Conservation (phyloP, 306 rosid genomes). For the Canavalia ensiformis region DNA sequence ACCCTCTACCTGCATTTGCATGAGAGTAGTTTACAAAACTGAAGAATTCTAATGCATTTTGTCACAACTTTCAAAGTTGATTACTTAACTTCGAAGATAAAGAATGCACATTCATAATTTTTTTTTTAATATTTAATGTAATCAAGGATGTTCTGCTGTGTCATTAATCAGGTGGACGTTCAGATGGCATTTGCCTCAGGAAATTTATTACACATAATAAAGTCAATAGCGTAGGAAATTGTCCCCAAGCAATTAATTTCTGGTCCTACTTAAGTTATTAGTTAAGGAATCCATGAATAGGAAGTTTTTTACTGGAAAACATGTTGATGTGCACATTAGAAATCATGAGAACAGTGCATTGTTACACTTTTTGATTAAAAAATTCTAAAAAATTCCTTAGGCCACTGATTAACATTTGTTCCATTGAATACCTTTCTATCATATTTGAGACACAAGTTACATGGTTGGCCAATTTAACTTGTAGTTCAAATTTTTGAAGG, state of each 20-base stretch:
- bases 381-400: too few species aligned
- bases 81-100: slow-evolving; percentile 6
- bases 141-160: not conserved
- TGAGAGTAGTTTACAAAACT: not conserved
- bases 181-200: not conserved
- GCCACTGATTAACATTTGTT: not conserved
- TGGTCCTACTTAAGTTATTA: not conserved
- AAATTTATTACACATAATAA: slow-evolving; percentile 16
- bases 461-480: slow-evolving; percentile 40
- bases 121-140: slow-evolving; percentile 9
- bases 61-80: not conserved
- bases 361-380: too few species aligned
- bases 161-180: slow-evolving; percentile 6
- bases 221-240: slow-evolving; percentile 12
- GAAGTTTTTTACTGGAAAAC: too few species aligned
- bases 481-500: slow-evolving; percentile 26
- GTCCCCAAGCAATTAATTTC: not conserved
- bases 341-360: too few species aligned
- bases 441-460: slow-evolving; percentile 4
- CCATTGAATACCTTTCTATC: slow-evolving; percentile 7
- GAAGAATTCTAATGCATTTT: not conserved
- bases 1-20: not conserved
- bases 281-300: too few species aligned
- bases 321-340: too few species aligned
- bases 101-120: slow-evolving; percentile 25